phyloP scores from a whole-genome alignment of 192 early-diverging fungal genomes.

The Phycomyces blakesleeanus region DNA sequence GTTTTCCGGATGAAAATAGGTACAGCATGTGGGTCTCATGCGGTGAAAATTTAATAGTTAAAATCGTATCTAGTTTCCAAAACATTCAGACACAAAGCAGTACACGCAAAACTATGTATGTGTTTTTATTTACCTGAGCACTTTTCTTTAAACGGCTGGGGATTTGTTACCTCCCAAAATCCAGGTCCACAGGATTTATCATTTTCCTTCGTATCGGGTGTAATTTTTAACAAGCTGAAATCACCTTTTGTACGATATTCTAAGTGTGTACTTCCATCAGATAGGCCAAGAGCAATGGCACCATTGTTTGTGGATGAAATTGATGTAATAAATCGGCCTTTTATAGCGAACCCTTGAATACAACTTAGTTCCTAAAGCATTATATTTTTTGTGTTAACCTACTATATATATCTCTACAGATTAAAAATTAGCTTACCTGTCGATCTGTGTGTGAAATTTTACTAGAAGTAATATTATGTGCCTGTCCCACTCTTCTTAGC shows the following conservation, averaged over 20 bases:
- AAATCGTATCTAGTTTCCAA: conserved; percentile 16
- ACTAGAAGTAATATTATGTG: conserved; percentile 4
- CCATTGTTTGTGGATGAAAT: conserved; percentile 2
- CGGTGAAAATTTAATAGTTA: conserved; percentile 19
- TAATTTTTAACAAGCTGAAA: background rate
- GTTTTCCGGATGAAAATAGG: conserved; percentile 20
- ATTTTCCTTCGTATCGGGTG: background rate
- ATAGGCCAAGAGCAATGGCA: conserved; percentile 22
- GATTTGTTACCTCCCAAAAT: conserved; percentile 20
- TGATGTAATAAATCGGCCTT: conserved; percentile 18
- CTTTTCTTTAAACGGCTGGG: conserved; percentile 12
- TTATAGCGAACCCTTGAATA: conserved; percentile 10
- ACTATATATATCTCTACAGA: too few species aligned
- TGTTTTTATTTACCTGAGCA: conserved; percentile 6
- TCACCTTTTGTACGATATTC: conserved; percentile 2
- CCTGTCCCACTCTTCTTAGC: conserved; percentile 4
- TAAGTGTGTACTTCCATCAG: conserved; percentile 30
- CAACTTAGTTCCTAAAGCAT: conserved; percentile 3
- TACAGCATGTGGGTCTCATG: conserved; percentile 31
- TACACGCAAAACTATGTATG: background rate
- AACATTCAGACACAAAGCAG: too few species aligned
- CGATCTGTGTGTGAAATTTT: background rate
- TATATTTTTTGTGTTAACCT: background rate
- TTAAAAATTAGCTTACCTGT: background rate
- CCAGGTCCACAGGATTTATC: conserved; percentile 1